Evolutionary conservation across 768 basidiomycete species (phyloP).

Genomic region (Rhodotorula paludigena): DNA sequence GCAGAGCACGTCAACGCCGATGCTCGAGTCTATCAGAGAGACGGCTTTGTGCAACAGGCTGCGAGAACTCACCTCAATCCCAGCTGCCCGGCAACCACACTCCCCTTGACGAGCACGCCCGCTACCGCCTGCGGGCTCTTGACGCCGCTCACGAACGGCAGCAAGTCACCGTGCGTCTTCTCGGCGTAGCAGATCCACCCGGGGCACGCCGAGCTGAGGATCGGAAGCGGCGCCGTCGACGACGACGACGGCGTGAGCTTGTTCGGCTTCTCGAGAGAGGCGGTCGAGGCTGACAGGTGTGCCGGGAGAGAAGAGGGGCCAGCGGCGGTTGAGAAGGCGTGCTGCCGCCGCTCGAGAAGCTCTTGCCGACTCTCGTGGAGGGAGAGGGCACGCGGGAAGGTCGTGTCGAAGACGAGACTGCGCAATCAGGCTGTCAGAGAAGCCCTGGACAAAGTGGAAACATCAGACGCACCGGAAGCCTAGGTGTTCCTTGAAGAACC

Average conservation of each 20-base stretch:
- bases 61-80: constrained; percentile 59
- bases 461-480: constrained; percentile 33
- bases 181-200: constrained; percentile 99
- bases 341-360: constrained; percentile 63
- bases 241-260: constrained; percentile 26
- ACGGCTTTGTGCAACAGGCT: neutral
- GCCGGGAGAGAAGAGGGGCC: constrained; percentile 6
- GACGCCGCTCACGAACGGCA: constrained; percentile 79
- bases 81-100: constrained; percentile 67
- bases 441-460: neutral
- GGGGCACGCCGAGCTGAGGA: constrained; percentile 93
- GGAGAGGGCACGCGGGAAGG: constrained; percentile 82
- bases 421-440: neutral
- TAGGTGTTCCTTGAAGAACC: constrained; percentile 44
- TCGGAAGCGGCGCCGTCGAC: constrained; percentile 57
- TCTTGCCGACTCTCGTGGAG: constrained; percentile 75
- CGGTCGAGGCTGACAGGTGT: constrained; percentile 10
- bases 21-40: no score
- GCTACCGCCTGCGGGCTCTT: constrained; percentile 93
- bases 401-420: constrained; percentile 84
- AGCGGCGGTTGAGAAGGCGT: constrained; percentile 7
- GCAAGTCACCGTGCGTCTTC: constrained; percentile 88
- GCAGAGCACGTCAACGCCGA: neutral
- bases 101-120: constrained; percentile 82
- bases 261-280: constrained; percentile 12